Conservation (phyloP, 768 basidiomycete genomes). For the Tulasnella sp. region DNA sequence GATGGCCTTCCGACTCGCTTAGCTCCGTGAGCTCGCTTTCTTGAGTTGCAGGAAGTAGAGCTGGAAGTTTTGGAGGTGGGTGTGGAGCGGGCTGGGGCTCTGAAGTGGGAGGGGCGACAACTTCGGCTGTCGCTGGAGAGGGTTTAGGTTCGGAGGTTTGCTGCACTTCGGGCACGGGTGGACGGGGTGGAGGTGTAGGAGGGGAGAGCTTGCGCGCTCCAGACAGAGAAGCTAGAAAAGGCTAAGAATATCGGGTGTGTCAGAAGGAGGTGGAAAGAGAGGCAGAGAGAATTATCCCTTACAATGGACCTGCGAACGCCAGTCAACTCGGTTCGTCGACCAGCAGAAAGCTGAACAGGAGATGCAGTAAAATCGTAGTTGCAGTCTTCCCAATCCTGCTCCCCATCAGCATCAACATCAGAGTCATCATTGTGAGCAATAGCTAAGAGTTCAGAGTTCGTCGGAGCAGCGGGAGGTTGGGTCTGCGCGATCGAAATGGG, state of each 20-base stretch:
- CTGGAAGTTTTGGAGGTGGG: not conserved
- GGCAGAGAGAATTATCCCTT: no score
- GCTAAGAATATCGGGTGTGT: not conserved
- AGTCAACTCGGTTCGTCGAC: not conserved
- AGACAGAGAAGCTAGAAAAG: conserved; percentile 2
- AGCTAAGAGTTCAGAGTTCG: conserved; percentile 1
- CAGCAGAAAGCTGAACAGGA: not conserved
- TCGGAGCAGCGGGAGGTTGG: not conserved
- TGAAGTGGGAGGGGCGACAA: not conserved
- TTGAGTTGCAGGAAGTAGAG: not conserved
- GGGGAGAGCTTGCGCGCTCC: not conserved
- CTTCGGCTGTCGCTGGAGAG: not conserved
- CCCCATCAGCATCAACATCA: conserved; percentile 9
- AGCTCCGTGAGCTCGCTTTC: not conserved
- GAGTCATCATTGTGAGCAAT: conserved; percentile 4
- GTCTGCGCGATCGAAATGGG: not conserved
- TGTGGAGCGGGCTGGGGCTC: not conserved
- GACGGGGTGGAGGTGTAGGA: not conserved
- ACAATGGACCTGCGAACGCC: not conserved
- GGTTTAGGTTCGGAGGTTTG: not conserved
- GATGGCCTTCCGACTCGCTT: not conserved
- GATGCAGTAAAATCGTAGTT: not conserved
- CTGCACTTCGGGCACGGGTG: not conserved
- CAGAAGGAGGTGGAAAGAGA: not conserved
- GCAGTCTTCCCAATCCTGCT: conserved; percentile 4